phyloP scores from a whole-genome alignment of 805 yeast genomes.

The Wickerhamiella slavikovae region DNA sequence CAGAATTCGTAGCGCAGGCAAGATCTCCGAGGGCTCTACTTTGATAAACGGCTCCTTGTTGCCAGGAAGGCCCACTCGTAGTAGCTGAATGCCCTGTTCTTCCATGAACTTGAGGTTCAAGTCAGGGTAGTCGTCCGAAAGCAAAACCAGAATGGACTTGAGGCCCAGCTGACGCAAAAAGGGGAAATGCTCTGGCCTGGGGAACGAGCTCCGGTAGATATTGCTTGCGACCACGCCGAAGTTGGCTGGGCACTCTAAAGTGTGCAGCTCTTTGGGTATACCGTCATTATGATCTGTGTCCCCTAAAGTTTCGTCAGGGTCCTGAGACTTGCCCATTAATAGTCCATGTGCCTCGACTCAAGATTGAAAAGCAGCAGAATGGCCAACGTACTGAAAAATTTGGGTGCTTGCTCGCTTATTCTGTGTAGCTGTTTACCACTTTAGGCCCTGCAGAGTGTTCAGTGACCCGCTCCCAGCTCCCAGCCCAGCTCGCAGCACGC shows the following conservation, averaged over 20 bases:
- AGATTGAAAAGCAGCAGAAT: too few relatives aligned
- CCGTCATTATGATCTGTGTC: too few relatives aligned
- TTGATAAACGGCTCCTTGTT: slow-evolving; percentile 34
- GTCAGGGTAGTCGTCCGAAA: slow-evolving; percentile 80
- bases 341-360: too few relatives aligned
- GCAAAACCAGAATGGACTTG: slow-evolving; percentile 59
- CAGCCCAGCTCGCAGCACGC: too few relatives aligned
- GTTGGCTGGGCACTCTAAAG: slow-evolving; percentile 48
- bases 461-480: too few relatives aligned
- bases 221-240: slow-evolving; percentile 63
- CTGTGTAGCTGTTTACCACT: too few relatives aligned
- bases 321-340: too few relatives aligned
- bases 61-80: slow-evolving; percentile 85
- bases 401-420: too few relatives aligned
- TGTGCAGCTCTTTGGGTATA: too few relatives aligned
- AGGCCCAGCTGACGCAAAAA: slow-evolving; percentile 43
- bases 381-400: too few relatives aligned
- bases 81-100: slow-evolving; percentile 41
- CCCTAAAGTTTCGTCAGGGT: too few relatives aligned
- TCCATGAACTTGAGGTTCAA: slow-evolving; percentile 48
- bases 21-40: slow-evolving; percentile 40
- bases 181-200: slow-evolving; percentile 60
- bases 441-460: too few relatives aligned
- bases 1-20: slow-evolving; percentile 63
- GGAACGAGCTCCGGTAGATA: slow-evolving; percentile 78